Conservation (phyloP, 139 green algal species). For the Chlamydomonas schloesseri region DNA sequence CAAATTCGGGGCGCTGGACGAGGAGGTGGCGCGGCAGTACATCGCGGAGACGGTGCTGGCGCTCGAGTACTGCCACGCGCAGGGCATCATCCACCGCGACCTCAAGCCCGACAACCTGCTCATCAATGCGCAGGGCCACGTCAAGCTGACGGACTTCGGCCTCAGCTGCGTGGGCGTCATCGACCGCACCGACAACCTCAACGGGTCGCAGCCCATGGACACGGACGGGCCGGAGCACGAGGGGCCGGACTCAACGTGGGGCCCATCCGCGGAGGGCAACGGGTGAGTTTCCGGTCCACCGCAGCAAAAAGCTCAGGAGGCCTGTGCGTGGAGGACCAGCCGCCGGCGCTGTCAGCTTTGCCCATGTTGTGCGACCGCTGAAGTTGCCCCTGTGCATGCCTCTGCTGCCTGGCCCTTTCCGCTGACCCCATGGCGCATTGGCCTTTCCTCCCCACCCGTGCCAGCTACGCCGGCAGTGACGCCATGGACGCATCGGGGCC, state of each 20-base stretch:
- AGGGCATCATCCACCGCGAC: slow-evolving; percentile 95
- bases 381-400: too few relatives aligned
- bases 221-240: slow-evolving; percentile 33
- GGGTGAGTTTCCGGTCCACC: slow-evolving; percentile 24
- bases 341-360: too few relatives aligned
- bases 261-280: not conserved
- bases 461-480: not conserved
- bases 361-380: too few relatives aligned
- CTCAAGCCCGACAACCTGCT: slow-evolving; percentile 99
- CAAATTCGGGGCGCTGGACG: slow-evolving; percentile 84
- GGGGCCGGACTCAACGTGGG: not conserved
- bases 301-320: too few relatives aligned
- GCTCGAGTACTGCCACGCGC: slow-evolving; percentile 95
- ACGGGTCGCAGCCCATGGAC: slow-evolving; percentile 31
- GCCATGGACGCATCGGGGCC: slow-evolving; percentile 24
- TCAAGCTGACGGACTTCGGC: slow-evolving; percentile 98
- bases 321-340: too few relatives aligned
- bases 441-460: too few relatives aligned
- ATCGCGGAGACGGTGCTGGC: slow-evolving; percentile 93
- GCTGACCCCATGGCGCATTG: too few relatives aligned
- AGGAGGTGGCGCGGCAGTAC: slow-evolving; percentile 89
- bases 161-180: slow-evolving; percentile 88
- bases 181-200: slow-evolving; percentile 76
- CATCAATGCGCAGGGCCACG: slow-evolving; percentile 88
- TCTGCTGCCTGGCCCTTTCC: too few relatives aligned